These are phyloP conservation scores for Pseudogymnoascus sp. DNA, from an alignment of 2,329 filamentous ascomycete species.

Conservation along the genomic window DNA sequence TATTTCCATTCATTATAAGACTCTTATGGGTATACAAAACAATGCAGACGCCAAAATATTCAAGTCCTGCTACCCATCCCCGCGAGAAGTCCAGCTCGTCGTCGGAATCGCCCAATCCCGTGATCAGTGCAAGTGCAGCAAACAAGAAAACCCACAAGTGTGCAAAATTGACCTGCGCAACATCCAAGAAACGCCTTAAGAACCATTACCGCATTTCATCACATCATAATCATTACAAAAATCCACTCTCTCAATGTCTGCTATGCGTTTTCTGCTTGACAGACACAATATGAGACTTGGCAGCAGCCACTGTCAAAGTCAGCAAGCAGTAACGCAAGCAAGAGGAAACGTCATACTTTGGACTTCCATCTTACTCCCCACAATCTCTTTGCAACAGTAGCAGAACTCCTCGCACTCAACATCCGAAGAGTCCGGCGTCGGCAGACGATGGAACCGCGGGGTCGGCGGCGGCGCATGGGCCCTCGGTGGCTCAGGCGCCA, in stretches of 20 bases:
- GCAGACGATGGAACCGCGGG: constrained; percentile 20
- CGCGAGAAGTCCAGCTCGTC: constrained; percentile 5
- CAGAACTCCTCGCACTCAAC: constrained; percentile 15
- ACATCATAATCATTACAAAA: constrained; percentile 4
- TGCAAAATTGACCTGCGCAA: not conserved
- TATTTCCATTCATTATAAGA: not conserved
- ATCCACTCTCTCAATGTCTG: not conserved
- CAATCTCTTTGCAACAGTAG: constrained; percentile 7
- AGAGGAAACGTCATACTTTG: not conserved
- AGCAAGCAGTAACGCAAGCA: constrained; percentile 12
- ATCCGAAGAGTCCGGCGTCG: constrained; percentile 23
- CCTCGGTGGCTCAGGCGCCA: constrained; percentile 15
- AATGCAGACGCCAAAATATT: not conserved
- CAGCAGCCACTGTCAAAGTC: constrained; percentile 18
- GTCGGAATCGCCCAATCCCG: not conserved
- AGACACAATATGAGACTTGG: constrained; percentile 17
- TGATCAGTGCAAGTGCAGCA: not conserved
- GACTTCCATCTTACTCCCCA: not conserved
- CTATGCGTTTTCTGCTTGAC: not conserved
- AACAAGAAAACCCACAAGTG: constrained; percentile 2
- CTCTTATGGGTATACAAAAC: not conserved
- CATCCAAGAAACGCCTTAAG: not conserved
- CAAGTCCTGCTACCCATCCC: not conserved
- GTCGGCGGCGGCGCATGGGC: constrained; percentile 18
- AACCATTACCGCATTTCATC: not conserved